Percentiles rank a stretch among this genome's conserved stretches.
These are phyloP conservation scores for Jimgerdemannia lactiflua DNA, from an alignment of 192 early-diverging fungal genomes.

Conservation along the genomic window DNA sequence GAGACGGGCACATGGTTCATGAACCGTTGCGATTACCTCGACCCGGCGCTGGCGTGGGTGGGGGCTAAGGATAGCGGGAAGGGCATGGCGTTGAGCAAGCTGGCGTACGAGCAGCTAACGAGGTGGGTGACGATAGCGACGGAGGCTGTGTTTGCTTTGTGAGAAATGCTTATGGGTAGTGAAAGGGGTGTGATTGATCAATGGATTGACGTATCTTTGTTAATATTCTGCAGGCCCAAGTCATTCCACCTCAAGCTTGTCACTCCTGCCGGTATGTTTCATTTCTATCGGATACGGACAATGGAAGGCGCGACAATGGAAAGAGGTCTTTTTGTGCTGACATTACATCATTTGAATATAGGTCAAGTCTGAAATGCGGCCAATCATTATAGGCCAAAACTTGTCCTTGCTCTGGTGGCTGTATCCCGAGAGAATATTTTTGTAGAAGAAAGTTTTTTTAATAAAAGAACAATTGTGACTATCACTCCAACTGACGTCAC, in stretches of 20 bases:
- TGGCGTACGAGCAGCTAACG: slow-evolving; percentile 72
- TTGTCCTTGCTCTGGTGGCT: too few relatives aligned
- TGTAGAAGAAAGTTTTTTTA: too few relatives aligned
- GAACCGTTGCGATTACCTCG: slow-evolving; percentile 83
- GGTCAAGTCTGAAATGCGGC: too few relatives aligned
- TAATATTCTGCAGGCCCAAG: slow-evolving; percentile 35
- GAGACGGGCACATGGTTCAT: slow-evolving; percentile 82
- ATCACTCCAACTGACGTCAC: too few relatives aligned
- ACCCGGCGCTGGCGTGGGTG: slow-evolving; percentile 78
- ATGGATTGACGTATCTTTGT: neutral
- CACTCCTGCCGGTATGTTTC: slow-evolving; percentile 16
- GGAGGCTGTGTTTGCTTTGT: neutral
- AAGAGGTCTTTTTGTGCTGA: too few relatives aligned
- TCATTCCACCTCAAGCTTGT: slow-evolving; percentile 56
- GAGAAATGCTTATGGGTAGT: too few relatives aligned
- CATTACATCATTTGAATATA: too few relatives aligned
- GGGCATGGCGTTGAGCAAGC: slow-evolving; percentile 65
- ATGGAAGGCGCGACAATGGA: too few relatives aligned
- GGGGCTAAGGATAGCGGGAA: slow-evolving; percentile 74
- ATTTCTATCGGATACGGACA: too few relatives aligned
- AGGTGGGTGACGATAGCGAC: slow-evolving; percentile 18
- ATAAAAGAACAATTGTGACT: too few relatives aligned
- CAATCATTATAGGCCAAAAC: too few relatives aligned
- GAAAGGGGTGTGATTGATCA: neutral
- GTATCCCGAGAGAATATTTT: too few relatives aligned